Percentiles rank a stretch among this genome's conserved stretches.
Evolutionary conservation across 2,329 filamentous ascomycete genomes (phyloP).

Genomic region (Leptodontidium sp.): DNA sequence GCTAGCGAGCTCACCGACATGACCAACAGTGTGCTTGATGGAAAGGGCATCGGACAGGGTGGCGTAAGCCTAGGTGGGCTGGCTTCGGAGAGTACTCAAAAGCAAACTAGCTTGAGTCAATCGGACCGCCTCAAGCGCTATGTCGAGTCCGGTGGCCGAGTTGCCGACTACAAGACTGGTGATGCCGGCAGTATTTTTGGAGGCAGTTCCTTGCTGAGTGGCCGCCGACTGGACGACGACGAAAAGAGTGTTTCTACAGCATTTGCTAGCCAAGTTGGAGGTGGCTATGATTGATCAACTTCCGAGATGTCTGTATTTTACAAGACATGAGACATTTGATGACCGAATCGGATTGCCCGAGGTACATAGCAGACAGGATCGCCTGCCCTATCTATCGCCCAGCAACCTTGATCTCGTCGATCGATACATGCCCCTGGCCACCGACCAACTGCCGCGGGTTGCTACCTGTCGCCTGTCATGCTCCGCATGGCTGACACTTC

Average conservation of each 20-base stretch:
- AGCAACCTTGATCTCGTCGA: slow-evolving; percentile 34
- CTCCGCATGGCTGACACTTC: neutral
- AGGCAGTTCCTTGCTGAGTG: slow-evolving; percentile 57
- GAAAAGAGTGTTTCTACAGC: slow-evolving; percentile 95
- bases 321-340: slow-evolving; percentile 33
- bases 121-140: slow-evolving; percentile 94
- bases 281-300: slow-evolving; percentile 49
- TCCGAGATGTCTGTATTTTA: slow-evolving; percentile 22
- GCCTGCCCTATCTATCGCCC: slow-evolving; percentile 27
- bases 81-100: slow-evolving; percentile 79
- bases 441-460: slow-evolving; percentile 14
- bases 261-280: slow-evolving; percentile 91
- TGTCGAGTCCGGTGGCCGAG: slow-evolving; percentile 82
- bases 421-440: slow-evolving; percentile 27
- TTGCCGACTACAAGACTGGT: slow-evolving; percentile 60
- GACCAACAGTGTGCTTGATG: slow-evolving; percentile 78
- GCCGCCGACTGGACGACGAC: slow-evolving; percentile 78
- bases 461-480: slow-evolving; percentile 17
- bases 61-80: slow-evolving; percentile 81
- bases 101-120: slow-evolving; percentile 78
- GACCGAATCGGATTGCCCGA: slow-evolving; percentile 33
- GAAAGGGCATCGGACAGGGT: slow-evolving; percentile 79
- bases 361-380: slow-evolving; percentile 22
- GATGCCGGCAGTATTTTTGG: slow-evolving; percentile 73
- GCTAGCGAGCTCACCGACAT: slow-evolving; percentile 90